A percentile compares a stretch with the other conserved stretches of the same genome.
Evolutionary conservation across 2,329 filamentous ascomycete species (phyloP).

Genomic region (Diaporthe australafricana): DNA sequence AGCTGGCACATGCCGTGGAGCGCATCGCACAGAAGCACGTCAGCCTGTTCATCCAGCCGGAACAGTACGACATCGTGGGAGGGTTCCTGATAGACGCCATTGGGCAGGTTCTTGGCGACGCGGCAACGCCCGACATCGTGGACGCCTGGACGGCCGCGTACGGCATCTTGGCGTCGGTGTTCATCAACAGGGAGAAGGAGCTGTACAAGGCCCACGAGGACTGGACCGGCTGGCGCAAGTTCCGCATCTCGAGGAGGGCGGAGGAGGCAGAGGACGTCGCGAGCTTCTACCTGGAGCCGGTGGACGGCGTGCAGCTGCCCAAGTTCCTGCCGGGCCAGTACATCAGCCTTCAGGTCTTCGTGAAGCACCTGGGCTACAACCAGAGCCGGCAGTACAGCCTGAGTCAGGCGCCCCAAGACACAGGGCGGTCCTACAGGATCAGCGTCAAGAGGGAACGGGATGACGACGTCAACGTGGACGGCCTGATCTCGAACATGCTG

Average conservation of each 20-base stretch:
- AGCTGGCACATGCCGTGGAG: slow-evolving; percentile 67
- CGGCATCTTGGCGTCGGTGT: slow-evolving; percentile 75
- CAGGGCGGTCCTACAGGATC: slow-evolving; percentile 74
- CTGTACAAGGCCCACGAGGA: slow-evolving; percentile 64
- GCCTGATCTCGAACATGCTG: slow-evolving; percentile 65
- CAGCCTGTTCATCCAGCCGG: slow-evolving; percentile 75
- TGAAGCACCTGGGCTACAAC: slow-evolving; percentile 70
- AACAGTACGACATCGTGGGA: slow-evolving; percentile 79
- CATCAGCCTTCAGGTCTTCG: slow-evolving; percentile 71
- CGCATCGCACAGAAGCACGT: slow-evolving; percentile 83
- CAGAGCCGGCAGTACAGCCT: slow-evolving; percentile 84
- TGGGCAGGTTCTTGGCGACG: slow-evolving; percentile 73
- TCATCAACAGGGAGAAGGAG: slow-evolving; percentile 72
- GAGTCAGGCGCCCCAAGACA: slow-evolving; percentile 64
- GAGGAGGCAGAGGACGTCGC: slow-evolving; percentile 68
- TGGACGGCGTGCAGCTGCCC: slow-evolving; percentile 68
- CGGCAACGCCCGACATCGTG: slow-evolving; percentile 73
- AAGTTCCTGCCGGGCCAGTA: slow-evolving; percentile 79
- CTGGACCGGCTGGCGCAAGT: slow-evolving; percentile 63
- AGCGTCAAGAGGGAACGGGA: slow-evolving; percentile 75
- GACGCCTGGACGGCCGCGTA: slow-evolving; percentile 81
- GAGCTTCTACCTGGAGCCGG: slow-evolving; percentile 77
- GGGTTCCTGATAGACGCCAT: slow-evolving; percentile 76
- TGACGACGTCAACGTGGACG: slow-evolving; percentile 51
- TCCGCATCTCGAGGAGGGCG: slow-evolving; percentile 68